These are phyloP conservation scores for Talaromyces atroroseus DNA, from an alignment of 2,329 filamentous ascomycete genomes.

Conservation along the genomic window DNA sequence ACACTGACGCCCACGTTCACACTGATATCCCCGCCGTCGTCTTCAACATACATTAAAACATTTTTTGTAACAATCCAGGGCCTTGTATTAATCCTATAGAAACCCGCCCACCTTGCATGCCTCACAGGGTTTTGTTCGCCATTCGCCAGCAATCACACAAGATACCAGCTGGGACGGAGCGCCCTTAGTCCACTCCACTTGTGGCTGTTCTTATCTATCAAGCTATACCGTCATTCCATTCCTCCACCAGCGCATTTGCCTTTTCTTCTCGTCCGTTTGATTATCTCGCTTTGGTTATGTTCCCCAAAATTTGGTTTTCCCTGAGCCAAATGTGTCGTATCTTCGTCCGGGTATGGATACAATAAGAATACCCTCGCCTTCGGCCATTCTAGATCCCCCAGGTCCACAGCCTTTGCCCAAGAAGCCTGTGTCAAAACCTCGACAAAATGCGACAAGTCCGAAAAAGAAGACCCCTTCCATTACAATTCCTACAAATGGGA, in stretches of 20 bases:
- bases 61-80: background rate
- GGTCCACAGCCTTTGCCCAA: constrained; percentile 19
- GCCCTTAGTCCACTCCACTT: constrained; percentile 3
- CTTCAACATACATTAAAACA: background rate
- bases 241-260: background rate
- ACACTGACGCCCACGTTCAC: background rate
- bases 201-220: constrained; percentile 4
- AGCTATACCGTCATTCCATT: constrained; percentile 4
- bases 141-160: background rate
- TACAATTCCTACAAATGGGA: constrained; percentile 3
- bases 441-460: constrained; percentile 20
- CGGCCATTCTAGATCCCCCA: constrained; percentile 45
- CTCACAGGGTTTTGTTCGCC: background rate
- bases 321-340: constrained; percentile 2
- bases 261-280: background rate
- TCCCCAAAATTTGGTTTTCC: constrained; percentile 8
- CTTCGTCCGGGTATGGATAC: constrained; percentile 47
- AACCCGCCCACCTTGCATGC: background rate
- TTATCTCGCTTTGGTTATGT: constrained; percentile 13
- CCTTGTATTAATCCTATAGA: background rate
- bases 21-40: background rate
- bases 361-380: constrained; percentile 56
- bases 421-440: constrained; percentile 18
- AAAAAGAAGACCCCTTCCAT: constrained; percentile 14
- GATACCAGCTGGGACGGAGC: background rate